These are phyloP conservation scores for Pyricularia sp. DNA, from an alignment of 2,329 filamentous ascomycete species.

Conservation along the genomic window DNA sequence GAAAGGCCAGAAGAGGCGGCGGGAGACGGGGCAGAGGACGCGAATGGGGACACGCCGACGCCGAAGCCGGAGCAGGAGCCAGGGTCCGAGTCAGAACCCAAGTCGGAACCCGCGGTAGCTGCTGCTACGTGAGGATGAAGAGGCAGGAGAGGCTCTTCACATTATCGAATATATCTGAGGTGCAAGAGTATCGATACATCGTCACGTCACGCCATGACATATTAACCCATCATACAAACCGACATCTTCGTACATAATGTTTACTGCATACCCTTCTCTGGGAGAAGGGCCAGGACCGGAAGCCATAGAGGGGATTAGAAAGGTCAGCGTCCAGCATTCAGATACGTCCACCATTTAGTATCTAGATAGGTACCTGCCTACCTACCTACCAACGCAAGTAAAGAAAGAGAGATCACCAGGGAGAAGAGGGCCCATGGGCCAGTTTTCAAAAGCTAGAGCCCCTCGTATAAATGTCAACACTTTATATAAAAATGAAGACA, in stretches of 20 bases:
- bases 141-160: background rate
- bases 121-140: background rate
- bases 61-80: conserved; percentile 5
- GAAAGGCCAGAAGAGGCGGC: conserved; percentile 8
- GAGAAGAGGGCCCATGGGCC: background rate
- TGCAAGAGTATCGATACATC: background rate
- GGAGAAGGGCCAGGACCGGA: background rate
- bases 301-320: background rate
- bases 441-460: background rate
- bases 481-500: background rate
- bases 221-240: background rate
- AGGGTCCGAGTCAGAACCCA: conserved; percentile 7
- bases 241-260: conserved; percentile 1
- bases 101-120: conserved; percentile 8
- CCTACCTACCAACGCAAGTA: background rate
- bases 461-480: background rate
- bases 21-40: conserved; percentile 6
- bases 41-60: conserved; percentile 10
- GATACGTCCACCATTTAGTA: background rate
- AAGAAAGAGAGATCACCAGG: background rate
- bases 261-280: conserved; percentile 1
- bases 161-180: background rate
- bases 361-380: background rate
- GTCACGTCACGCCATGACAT: background rate
- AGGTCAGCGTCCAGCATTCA: background rate